Evolutionary conservation across 2,329 filamentous ascomycete species (phyloP).

Genomic region (Ascochyta lentis): DNA sequence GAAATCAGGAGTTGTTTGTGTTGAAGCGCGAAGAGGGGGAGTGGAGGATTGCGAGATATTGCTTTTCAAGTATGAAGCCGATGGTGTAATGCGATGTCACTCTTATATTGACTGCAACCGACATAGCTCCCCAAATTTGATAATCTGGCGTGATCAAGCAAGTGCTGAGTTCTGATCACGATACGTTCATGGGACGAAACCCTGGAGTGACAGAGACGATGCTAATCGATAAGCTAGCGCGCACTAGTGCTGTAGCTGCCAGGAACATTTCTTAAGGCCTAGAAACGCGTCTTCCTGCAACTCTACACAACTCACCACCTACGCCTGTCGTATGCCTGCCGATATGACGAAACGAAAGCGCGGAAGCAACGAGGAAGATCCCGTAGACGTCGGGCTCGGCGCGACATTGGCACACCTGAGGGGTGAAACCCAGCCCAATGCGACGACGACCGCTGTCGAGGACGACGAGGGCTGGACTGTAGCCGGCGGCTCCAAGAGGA

Average conservation of each 20-base stretch:
- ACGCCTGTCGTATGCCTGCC: conserved; percentile 16
- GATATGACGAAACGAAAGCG: conserved; percentile 44
- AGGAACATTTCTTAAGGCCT: conserved; percentile 13
- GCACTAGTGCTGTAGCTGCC: background rate
- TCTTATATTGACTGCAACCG: background rate
- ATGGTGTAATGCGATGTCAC: background rate
- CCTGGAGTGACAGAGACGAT: background rate
- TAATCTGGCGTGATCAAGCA: background rate
- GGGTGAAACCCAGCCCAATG: conserved; percentile 22
- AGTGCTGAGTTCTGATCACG: background rate
- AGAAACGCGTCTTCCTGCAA: background rate
- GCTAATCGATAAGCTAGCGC: conserved; percentile 12
- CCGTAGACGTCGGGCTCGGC: conserved; percentile 34
- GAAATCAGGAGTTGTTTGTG: conserved; percentile 17
- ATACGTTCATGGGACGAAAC: background rate
- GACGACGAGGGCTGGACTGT: conserved; percentile 41
- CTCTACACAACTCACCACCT: background rate
- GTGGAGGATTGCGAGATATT: conserved; percentile 19
- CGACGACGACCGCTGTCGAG: conserved; percentile 15
- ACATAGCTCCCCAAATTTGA: too few species aligned
- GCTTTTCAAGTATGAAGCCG: conserved; percentile 17
- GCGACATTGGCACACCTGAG: conserved; percentile 39
- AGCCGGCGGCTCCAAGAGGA: conserved; percentile 34
- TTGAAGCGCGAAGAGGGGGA: background rate
- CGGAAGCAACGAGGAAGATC: conserved; percentile 24